Evolutionary conservation across 2,329 filamentous ascomycete genomes (phyloP).

Genomic region (Aspergillus luchuensis): DNA sequence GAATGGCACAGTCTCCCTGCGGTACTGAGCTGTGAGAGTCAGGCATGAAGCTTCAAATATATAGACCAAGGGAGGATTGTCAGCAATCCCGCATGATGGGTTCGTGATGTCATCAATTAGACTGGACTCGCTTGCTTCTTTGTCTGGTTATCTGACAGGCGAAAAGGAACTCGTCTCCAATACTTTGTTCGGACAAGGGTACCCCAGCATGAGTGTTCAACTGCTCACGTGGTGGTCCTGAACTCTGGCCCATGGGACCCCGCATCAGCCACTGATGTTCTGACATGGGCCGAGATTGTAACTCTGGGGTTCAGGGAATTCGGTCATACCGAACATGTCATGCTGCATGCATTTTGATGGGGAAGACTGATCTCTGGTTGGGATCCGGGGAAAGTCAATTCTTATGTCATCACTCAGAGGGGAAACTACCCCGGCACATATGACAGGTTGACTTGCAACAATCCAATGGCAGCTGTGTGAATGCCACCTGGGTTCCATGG

Average conservation of each 20-base stretch:
- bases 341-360: background rate
- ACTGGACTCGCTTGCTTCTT: background rate
- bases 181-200: background rate
- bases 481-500: constrained; percentile 1
- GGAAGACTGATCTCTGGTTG: background rate
- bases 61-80: background rate
- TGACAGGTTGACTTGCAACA: constrained; percentile 2
- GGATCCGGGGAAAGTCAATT: constrained; percentile 7
- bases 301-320: background rate
- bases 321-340: background rate
- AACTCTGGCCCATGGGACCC: background rate
- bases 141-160: background rate
- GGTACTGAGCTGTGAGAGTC: background rate
- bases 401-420: constrained; percentile 10
- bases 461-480: background rate
- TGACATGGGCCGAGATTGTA: background rate
- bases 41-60: background rate
- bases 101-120: constrained; percentile 1
- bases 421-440: constrained; percentile 1
- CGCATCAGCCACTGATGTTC: background rate
- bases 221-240: constrained; percentile 4
- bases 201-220: background rate
- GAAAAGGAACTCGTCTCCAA: background rate
- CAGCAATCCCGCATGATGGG: background rate
- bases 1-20: background rate